Evolutionary conservation across 208 protist genomes (phyloP), one percentile per base, ranked within the genome.

Genomic region (Vickermania ingenoplastis): DNA sequence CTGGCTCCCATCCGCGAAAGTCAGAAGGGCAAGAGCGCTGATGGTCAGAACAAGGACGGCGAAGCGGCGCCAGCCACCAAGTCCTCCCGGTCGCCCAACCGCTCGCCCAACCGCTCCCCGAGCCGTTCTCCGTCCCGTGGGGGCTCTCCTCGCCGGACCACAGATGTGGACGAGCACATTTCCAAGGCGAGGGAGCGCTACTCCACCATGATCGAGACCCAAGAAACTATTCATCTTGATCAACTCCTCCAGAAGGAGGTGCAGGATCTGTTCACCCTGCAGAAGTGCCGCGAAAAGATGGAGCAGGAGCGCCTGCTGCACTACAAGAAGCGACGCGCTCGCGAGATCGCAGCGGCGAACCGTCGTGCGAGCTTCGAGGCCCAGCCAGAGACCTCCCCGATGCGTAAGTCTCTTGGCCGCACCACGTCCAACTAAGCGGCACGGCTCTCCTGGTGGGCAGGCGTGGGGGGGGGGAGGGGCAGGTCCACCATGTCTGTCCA

Each of bases 1-100:
- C 75, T 90, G 23, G 29, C 59, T 45, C 64, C 66, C 7, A 50
- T 58, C 24, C 78, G 79, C 59, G 24, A 28, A n/a, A 25, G 28
- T 4, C 3, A 52, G 41, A 41, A 65, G 29, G 57, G 51, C 1
- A 48, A 58, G 29, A 48, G 23, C 1, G 36, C 57, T 24, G 28
- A 56, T 25, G 31, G 51, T 48, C 45, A 60, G 13, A 55, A 59
- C 21, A 28, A 21, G 27, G 41, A 0, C 21, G 50, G 49, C 27
- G 22, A 14, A n/a, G 53, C 28, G 22, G 52, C 0, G 13, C 28
- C 26, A 26, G 17, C 30, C 13, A 13, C 31, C 4, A 3, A 1
- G 4, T 21, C 13, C 50, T 22, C 22, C 11, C 13, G 54, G 4
- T 3, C 14, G 13, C 7, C n/a, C 22, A 14, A 25, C 54, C 3